Percentiles rank a stretch among this genome's conserved stretches.
Evolutionary conservation across 768 basidiomycete species (phyloP).

Genomic region (Suillus cothurnatus): DNA sequence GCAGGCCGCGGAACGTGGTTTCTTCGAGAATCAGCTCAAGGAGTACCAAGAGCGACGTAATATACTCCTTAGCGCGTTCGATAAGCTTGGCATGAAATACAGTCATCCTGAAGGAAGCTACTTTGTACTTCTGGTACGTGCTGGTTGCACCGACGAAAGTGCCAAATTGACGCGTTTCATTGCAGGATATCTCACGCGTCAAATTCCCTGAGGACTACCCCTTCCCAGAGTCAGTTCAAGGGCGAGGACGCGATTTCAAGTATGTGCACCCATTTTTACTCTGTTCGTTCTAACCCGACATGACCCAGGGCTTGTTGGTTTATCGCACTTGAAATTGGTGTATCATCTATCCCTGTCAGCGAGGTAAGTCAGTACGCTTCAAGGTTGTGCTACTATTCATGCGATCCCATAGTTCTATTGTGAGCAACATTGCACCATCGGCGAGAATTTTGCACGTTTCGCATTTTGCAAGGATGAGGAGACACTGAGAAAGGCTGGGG

Average conservation of each 20-base stretch:
- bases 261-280: slow-evolving; percentile 31
- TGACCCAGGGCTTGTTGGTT: slow-evolving; percentile 86
- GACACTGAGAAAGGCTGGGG: slow-evolving; percentile 79
- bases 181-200: slow-evolving; percentile 74
- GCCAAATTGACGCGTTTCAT: neutral
- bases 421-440: slow-evolving; percentile 80
- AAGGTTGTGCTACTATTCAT: slow-evolving; percentile 5
- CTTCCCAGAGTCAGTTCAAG: slow-evolving; percentile 74
- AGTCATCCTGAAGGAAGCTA: slow-evolving; percentile 89
- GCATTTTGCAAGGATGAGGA: slow-evolving; percentile 96
- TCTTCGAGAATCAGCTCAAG: slow-evolving; percentile 73
- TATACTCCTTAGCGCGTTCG: slow-evolving; percentile 79
- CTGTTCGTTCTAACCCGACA: slow-evolving; percentile 15
- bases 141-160: neutral
- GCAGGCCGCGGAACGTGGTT: slow-evolving; percentile 66
- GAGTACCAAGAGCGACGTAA: slow-evolving; percentile 83
- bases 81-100: slow-evolving; percentile 81
- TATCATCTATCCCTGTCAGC: slow-evolving; percentile 93
- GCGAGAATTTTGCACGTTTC: slow-evolving; percentile 86
- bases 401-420: slow-evolving; percentile 77
- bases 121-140: slow-evolving; percentile 79
- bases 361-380: slow-evolving; percentile 56
- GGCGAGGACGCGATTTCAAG: slow-evolving; percentile 88
- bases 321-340: slow-evolving; percentile 86
- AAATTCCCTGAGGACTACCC: slow-evolving; percentile 84